Base-by-base conservation (phyloP, 1,284 basidiomycete species). In the Polyporus tsugae region DNA sequence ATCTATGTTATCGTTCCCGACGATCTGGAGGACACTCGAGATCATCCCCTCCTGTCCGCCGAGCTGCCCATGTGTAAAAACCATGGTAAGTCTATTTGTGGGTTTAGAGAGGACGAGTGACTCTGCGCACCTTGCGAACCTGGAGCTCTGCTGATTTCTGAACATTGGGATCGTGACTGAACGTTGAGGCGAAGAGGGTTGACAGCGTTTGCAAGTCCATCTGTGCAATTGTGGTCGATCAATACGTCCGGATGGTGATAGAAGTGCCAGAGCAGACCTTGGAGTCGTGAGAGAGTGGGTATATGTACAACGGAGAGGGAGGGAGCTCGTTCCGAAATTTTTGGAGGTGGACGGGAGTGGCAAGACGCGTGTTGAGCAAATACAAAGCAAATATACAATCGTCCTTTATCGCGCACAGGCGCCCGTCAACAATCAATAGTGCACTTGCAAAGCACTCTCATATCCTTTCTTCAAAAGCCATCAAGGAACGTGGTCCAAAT, bases 121-220 rank as follows among this genome's bases (percentile, higher is more conserved):
- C 38, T 52, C 25, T 38, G 76, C 80, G 62, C 71, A 93, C 94
- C 85, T 92, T 94, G 75, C 93, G 89, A 75, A 96, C 92, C 79
- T 95, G 87, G 44, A 95, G 87, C 78, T 96, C 94, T 52, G 89
- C 91, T 49, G 91, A 83, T 75, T 93, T 94, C 73, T 94, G 91
- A 69, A 91, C 87, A 84, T 95, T 95, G 60, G 94, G 93, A 80
- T 95, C 91, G n/a, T 91, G 85, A 75, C 87, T 92, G 80, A 89
- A 91, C 17, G 93, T 94, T 52, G 91, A 90, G 13, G 91, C 85
- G 77, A 95, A 95, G 65, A 95, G 87, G 74, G 89, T 86, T 7
- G 91, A 91, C 66, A 95, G 84, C 29, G 87, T 86, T 77, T 92
- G 89, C 64, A 93, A 83, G 80, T 95, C 93, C 94, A 95, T 95